Base-by-base conservation (phyloP, 441 rosid genomes). In the Populus hybrid region DNA sequence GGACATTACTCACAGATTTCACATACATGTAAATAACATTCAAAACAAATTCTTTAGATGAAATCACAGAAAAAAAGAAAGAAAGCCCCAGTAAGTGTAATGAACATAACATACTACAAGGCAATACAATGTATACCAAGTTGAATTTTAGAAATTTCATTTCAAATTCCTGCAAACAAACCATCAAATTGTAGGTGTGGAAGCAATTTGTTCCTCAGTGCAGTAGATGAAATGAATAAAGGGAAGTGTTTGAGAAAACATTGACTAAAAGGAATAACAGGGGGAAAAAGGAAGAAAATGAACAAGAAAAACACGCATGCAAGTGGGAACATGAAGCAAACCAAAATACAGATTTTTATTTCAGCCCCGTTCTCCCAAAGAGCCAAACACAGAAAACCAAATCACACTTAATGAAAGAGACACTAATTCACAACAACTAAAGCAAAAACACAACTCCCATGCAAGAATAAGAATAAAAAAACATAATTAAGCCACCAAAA, bases 401-500 rank as follows among this genome's bases (percentile, higher is more conserved):
- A 29, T 21, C 23, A 64, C 64, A 68, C 5, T 6, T 6, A 28
- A 64, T 6, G 33, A 28, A 63, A 3, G 33, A 26, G 73, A 56
- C 26, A 59, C 1, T 23, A 73, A 69, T 7, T 14, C 64, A 23
- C 67, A 61, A 72, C 38, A 71, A 74, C 35, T 71, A 12, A 72
- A 67, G 70, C 26, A 59, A 74, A 18, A 59, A 61, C n/a, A 24
- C 4, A 16, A 75, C 16, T 71, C 35, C 71, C 21, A 72, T 53
- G 35, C 33, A 77, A 42, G 38, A 77, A 74, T 20, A 38, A 29
- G 20, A 45, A 45, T 14, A 4, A 45, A 14, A 29, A 21, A 63
- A 28, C 20, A 53, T 33, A 72, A 53, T 45, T 35, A 9, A 61
- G 33, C 26, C 45, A 77, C 74, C 36, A 74, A 74, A 23, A 67